These are phyloP conservation scores for Paratinospora sagittata DNA, from an alignment of 164 flowering plant genomes.

Conservation along the genomic window DNA sequence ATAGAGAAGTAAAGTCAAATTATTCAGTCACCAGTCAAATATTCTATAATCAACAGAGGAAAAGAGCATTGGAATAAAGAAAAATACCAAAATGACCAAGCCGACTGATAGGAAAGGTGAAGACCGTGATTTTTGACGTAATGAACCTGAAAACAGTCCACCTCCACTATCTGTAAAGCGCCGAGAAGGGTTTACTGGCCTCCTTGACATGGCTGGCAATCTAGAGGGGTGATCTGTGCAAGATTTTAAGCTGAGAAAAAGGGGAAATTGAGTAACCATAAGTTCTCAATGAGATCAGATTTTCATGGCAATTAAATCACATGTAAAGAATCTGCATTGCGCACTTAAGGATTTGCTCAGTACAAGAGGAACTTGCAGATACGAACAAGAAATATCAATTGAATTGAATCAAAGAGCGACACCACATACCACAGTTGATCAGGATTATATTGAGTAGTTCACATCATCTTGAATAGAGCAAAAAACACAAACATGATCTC, in stretches of 20 bases:
- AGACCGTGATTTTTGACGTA: slow-evolving; percentile 58
- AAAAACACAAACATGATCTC: too few species aligned
- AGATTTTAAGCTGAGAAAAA: slow-evolving; percentile 15
- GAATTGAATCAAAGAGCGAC: too few species aligned
- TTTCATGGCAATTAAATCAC: background rate
- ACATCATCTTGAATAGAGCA: too few species aligned
- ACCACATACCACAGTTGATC: too few species aligned
- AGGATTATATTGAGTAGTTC: too few species aligned
- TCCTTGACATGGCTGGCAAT: slow-evolving; percentile 50
- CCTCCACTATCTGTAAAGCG: slow-evolving; percentile 50
- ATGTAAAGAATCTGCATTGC: background rate
- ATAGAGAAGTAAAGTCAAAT: too few species aligned
- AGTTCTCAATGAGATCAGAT: too few species aligned
- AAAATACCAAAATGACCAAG: slow-evolving; percentile 48
- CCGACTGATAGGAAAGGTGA: slow-evolving; percentile 58
- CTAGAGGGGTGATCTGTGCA: background rate
- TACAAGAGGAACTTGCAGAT: too few species aligned
- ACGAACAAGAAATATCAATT: too few species aligned
- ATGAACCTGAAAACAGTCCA: slow-evolving; percentile 44
- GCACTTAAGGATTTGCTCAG: too few species aligned
- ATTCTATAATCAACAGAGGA: too few species aligned
- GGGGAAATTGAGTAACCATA: background rate
- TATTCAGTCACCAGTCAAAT: too few species aligned
- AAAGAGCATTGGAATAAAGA: background rate
- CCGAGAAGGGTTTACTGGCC: slow-evolving; percentile 49